Evolutionary conservation across 495 filamentous ascomycete genomes (phyloP).

Genomic region (Corynascus novoguineensis): DNA sequence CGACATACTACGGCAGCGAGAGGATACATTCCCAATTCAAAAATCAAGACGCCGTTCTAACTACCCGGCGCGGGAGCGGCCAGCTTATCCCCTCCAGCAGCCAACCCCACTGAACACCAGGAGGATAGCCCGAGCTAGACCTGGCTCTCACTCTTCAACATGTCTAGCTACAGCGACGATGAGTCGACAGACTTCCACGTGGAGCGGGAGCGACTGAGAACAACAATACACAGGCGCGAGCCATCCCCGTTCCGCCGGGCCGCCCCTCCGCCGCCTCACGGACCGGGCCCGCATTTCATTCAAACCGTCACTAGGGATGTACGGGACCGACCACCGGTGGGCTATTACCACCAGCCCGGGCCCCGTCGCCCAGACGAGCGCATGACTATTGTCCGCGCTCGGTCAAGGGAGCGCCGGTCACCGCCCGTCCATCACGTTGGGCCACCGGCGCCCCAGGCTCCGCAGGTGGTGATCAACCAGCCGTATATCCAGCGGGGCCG

Average conservation of each 20-base stretch:
- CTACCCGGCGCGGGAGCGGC: background rate
- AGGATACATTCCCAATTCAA: background rate
- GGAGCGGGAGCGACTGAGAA: background rate
- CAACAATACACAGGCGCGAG: background rate
- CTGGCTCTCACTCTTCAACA: background rate
- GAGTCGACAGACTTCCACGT: conserved; percentile 8
- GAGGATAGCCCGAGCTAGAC: background rate
- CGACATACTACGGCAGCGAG: background rate
- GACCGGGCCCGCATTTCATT: conserved; percentile 36
- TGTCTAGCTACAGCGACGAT: conserved; percentile 1
- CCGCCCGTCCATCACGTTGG: conserved; percentile 15
- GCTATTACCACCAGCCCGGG: conserved; percentile 30
- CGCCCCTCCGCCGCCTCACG: conserved; percentile 28
- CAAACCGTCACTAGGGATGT: conserved; percentile 28
- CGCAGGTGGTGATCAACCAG: conserved; percentile 20
- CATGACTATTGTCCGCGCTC: conserved; percentile 34
- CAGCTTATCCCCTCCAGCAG: background rate
- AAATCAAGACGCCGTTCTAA: background rate
- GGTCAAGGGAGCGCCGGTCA: conserved; percentile 39
- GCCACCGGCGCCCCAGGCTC: background rate
- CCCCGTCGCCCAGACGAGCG: conserved; percentile 25
- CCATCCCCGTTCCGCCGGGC: conserved; percentile 18
- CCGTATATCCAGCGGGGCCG: conserved; percentile 3
- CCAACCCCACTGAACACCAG: background rate
- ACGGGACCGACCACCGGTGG: conserved; percentile 28